phyloP scores from a whole-genome alignment of 2,329 filamentous ascomycete species.

The Chalaropsis ovoidea region DNA sequence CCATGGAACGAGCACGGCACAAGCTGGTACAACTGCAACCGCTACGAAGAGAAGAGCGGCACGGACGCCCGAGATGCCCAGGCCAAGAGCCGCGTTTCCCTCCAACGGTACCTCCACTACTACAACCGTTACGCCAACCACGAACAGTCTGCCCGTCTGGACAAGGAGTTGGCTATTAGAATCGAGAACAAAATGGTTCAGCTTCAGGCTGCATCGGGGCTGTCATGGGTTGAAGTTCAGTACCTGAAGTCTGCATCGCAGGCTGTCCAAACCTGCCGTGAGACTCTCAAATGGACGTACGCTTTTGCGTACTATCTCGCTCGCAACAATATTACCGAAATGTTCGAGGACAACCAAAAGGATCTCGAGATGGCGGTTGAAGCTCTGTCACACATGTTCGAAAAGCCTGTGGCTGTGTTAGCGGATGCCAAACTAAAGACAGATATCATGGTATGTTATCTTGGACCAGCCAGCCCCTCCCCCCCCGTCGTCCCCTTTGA shows the following conservation, averaged over 20 bases:
- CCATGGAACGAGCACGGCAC: constrained; percentile 97
- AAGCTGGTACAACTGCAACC: constrained; percentile 98
- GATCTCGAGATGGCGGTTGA: constrained; percentile 96
- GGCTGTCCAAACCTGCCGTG: constrained; percentile 89
- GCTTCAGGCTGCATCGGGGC: constrained; percentile 81
- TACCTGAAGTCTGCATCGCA: constrained; percentile 90
- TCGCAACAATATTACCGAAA: constrained; percentile 88
- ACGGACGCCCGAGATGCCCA: constrained; percentile 83
- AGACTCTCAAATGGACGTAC: constrained; percentile 98
- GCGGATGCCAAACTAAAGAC: constrained; percentile 84
- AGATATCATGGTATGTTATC: constrained; percentile 63
- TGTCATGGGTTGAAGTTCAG: constrained; percentile 99
- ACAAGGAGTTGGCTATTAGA: constrained; percentile 91
- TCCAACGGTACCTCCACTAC: constrained; percentile 96
- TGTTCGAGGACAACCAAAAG: constrained; percentile 98
- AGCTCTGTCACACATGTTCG: constrained; percentile 96
- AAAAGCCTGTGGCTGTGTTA: constrained; percentile 85
- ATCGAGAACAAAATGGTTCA: constrained; percentile 99
- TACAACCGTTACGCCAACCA: constrained; percentile 99
- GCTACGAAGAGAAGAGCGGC: constrained; percentile 93
- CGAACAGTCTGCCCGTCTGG: constrained; percentile 90
- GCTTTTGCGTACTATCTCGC: constrained; percentile 97
- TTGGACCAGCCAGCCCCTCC: neutral
- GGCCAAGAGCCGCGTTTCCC: constrained; percentile 75
- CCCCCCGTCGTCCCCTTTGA: neutral